A percentile compares a stretch with the other conserved stretches of the same genome.
Conservation (phyloP, 148 eudicot genomes). For the Vaccinium myrtillus region DNA sequence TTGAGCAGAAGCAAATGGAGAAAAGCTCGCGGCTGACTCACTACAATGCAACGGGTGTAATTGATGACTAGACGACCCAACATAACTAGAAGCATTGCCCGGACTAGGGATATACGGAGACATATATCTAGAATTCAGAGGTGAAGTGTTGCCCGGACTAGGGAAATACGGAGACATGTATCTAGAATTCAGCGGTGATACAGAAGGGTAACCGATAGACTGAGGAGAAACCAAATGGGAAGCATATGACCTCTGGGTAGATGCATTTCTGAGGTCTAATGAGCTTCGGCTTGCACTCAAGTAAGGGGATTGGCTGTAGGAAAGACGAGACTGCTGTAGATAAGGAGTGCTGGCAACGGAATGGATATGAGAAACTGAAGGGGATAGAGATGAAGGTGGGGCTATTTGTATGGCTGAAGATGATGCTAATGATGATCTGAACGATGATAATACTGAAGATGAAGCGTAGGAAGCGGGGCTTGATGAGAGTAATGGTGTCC, state of each 20-base stretch:
- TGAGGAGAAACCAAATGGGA: conserved; percentile 55
- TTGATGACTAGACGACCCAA: conserved; percentile 57
- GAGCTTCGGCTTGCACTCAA: conserved; percentile 62
- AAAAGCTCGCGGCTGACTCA: conserved; percentile 70
- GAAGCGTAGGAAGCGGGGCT: conserved; percentile 47
- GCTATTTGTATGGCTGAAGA: conserved; percentile 68
- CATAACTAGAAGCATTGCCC: conserved; percentile 58
- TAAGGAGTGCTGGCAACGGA: conserved; percentile 50
- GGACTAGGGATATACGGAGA: conserved; percentile 60
- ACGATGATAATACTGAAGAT: conserved; percentile 47
- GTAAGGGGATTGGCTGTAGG: conserved; percentile 48
- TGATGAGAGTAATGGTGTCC: conserved; percentile 76
- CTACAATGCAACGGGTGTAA: conserved; percentile 56
- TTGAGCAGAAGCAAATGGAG: conserved; percentile 69
- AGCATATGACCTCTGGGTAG: conserved; percentile 57
- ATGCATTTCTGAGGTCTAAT: conserved; percentile 56
- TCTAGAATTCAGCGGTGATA: conserved; percentile 52
- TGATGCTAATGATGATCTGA: conserved; percentile 38
- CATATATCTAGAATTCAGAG: conserved; percentile 44
- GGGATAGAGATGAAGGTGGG: conserved; percentile 18
- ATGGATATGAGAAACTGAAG: conserved; percentile 35
- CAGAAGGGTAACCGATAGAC: conserved; percentile 59
- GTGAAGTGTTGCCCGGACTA: conserved; percentile 57
- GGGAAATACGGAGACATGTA: conserved; percentile 53
- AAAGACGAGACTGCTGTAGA: conserved; percentile 37